These are phyloP conservation scores for Pelargonium australe DNA, from an alignment of 441 rosid species.

Conservation along the genomic window DNA sequence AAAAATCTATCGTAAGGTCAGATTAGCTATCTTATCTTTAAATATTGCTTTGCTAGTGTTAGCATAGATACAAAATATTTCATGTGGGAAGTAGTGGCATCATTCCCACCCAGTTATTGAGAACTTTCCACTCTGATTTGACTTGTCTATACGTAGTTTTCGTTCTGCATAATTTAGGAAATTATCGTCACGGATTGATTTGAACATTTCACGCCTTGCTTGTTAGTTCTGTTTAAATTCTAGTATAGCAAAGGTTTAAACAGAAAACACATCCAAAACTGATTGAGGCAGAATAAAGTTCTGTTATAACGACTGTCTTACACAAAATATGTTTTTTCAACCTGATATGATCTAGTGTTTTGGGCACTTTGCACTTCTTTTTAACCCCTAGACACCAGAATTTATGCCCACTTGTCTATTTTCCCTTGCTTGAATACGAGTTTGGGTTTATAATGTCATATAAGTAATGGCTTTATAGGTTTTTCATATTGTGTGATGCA, in stretches of 20 bases:
- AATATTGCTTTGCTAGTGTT: conserved; percentile 1
- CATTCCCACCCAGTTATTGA: no score
- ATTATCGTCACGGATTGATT: no score
- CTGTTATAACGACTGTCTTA: no score
- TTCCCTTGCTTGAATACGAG: no score
- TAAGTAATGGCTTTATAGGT: no score
- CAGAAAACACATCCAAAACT: neutral
- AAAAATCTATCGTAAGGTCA: conserved; percentile 68
- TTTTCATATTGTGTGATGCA: neutral
- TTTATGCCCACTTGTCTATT: no score
- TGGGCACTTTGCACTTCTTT: neutral
- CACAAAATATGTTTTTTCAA: no score
- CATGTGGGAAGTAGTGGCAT: neutral
- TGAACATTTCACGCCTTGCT: neutral
- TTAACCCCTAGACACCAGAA: neutral
- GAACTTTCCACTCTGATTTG: neutral
- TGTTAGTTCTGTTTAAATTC: neutral
- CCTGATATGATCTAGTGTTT: neutral
- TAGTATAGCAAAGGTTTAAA: neutral
- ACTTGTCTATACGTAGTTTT: neutral
- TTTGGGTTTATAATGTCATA: no score
- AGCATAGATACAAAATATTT: neutral
- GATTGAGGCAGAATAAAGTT: neutral
- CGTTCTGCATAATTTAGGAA: neutral
- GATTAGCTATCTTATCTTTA: conserved; percentile 15